Conservation (phyloP, 2,329 filamentous ascomycete species). For the Microcyclospora pomicola region DNA sequence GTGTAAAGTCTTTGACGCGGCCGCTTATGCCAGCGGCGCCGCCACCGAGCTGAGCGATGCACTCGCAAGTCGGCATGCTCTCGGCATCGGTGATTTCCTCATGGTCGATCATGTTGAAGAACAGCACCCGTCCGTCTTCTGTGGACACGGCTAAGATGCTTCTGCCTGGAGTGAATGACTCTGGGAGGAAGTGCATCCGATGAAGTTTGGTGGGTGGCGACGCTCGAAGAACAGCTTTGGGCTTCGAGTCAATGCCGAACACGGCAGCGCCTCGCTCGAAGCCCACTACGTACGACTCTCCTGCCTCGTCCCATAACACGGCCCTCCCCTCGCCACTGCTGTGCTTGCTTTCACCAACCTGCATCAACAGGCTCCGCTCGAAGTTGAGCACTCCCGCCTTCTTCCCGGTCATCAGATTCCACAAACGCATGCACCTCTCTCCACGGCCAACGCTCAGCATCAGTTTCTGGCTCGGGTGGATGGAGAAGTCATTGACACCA, state of each 20-base stretch:
- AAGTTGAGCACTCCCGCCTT: slow-evolving; percentile 91
- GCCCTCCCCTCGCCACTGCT: slow-evolving; percentile 68
- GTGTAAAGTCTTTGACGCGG: slow-evolving; percentile 79
- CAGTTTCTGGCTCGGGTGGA: slow-evolving; percentile 91
- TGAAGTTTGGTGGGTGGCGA: slow-evolving; percentile 66
- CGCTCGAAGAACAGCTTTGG: slow-evolving; percentile 59
- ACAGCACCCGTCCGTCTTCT: slow-evolving; percentile 75
- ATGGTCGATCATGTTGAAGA: slow-evolving; percentile 51
- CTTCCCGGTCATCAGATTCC: slow-evolving; percentile 93
- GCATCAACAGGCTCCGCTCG: slow-evolving; percentile 53
- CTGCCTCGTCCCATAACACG: slow-evolving; percentile 64
- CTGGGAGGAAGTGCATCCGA: slow-evolving; percentile 57
- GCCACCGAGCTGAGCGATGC: slow-evolving; percentile 68
- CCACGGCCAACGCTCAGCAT: slow-evolving; percentile 88
- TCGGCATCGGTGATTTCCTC: slow-evolving; percentile 21
- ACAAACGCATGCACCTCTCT: slow-evolving; percentile 81
- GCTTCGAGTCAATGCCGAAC: slow-evolving; percentile 77
- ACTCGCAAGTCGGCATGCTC: slow-evolving; percentile 24
- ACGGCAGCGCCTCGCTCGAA: slow-evolving; percentile 78
- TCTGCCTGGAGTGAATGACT: slow-evolving; percentile 28
- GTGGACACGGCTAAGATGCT: slow-evolving; percentile 62
- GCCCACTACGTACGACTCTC: slow-evolving; percentile 74
- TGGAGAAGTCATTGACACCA: slow-evolving; percentile 89
- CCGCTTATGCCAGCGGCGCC: slow-evolving; percentile 44
- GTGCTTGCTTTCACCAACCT: slow-evolving; percentile 63